Conservation (phyloP, 768 basidiomycete genomes). For the Neoboletus magnificus region DNA sequence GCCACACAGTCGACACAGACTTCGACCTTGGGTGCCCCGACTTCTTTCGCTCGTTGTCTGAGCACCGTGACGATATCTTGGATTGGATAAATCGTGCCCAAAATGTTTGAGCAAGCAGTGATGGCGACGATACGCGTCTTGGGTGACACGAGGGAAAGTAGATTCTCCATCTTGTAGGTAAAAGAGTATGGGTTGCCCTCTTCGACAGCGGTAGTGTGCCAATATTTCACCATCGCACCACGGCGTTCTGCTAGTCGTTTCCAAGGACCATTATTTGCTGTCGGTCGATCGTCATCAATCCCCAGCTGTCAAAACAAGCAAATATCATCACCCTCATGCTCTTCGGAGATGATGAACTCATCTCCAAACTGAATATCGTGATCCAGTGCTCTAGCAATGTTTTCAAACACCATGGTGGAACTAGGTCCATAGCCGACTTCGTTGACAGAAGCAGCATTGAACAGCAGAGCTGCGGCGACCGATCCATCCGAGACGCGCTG, state of each 20-base stretch:
- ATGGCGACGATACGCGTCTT: conserved; percentile 74
- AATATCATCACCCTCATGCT: conserved; percentile 65
- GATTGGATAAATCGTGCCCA: conserved; percentile 64
- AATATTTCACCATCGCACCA: conserved; percentile 54
- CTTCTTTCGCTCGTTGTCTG: conserved; percentile 46
- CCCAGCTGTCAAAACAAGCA: neutral
- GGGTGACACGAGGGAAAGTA: conserved; percentile 58
- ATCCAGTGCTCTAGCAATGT: conserved; percentile 62
- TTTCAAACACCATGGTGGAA: conserved; percentile 67
- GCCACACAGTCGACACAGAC: conserved; percentile 76
- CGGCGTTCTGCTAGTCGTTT: conserved; percentile 63
- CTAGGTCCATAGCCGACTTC: conserved; percentile 69
- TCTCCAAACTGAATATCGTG: conserved; percentile 52
- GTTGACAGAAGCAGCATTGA: conserved; percentile 58
- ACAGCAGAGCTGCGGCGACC: conserved; percentile 50
- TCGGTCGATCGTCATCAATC: neutral
- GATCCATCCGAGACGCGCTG: conserved; percentile 50
- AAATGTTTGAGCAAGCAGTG: conserved; percentile 71
- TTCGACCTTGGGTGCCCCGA: conserved; percentile 60
- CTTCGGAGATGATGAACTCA: conserved; percentile 74
- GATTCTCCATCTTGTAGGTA: conserved; percentile 47
- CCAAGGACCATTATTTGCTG: conserved; percentile 77
- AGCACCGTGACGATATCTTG: conserved; percentile 52
- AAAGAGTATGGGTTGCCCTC: conserved; percentile 67
- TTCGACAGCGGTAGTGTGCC: conserved; percentile 48